These are phyloP conservation scores for Neofusicoccum ribis DNA, from an alignment of 2,329 filamentous ascomycete genomes.

Conservation along the genomic window DNA sequence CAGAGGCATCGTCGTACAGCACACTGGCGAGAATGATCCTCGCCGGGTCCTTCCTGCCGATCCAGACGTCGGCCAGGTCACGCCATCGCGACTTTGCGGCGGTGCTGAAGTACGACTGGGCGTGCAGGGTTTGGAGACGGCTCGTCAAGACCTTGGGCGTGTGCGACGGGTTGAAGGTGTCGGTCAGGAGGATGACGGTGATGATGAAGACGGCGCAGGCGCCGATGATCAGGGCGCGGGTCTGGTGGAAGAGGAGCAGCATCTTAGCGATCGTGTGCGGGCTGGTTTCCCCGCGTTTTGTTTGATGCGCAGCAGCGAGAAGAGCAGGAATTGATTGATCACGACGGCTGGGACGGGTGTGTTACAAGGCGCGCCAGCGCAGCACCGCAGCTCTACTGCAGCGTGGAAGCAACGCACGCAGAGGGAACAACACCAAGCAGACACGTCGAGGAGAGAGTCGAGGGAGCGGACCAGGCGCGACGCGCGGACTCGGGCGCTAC, in stretches of 20 bases:
- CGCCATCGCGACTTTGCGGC: not conserved
- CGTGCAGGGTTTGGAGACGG: not conserved
- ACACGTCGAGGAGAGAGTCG: not conserved
- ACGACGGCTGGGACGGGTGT: not conserved
- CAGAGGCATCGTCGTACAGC: slow-evolving; percentile 16
- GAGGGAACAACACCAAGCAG: not conserved
- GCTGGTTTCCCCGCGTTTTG: not conserved
- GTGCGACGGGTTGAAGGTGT: not conserved
- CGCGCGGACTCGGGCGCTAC: no score
- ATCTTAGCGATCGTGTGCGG: not conserved
- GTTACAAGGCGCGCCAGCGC: not conserved
- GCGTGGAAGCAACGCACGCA: not conserved
- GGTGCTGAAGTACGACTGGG: not conserved
- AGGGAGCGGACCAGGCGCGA: not conserved
- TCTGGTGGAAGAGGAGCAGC: slow-evolving; percentile 5
- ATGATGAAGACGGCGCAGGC: slow-evolving; percentile 7
- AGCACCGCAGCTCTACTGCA: not conserved
- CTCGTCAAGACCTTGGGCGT: not conserved
- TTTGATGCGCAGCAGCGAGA: not conserved
- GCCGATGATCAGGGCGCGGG: slow-evolving; percentile 5
- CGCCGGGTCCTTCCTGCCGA: not conserved
- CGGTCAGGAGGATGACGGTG: not conserved
- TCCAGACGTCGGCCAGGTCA: not conserved
- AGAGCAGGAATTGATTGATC: not conserved
- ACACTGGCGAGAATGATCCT: slow-evolving; percentile 23